Base-by-base conservation (phyloP, 2,329 filamentous ascomycete genomes). In the Paecilomyces formosus region DNA sequence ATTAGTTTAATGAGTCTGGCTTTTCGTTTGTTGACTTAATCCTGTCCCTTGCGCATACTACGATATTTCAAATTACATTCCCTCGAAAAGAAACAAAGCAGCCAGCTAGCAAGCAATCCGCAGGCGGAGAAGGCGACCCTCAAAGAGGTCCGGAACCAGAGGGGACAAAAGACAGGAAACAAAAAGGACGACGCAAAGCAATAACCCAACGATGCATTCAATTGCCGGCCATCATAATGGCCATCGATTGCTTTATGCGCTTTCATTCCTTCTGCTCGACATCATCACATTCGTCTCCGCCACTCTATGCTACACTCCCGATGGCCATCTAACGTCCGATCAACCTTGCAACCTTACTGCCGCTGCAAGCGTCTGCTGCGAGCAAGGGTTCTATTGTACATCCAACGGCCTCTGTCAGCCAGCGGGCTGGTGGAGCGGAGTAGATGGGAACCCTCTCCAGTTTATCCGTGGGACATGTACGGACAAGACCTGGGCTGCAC, bases 381-480 rank as follows among this genome's bases (percentile, higher is more conserved):
- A 53, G 3, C 53, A 58, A 26, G 57, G 53, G 13, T 58, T 58
- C 53, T 50, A 55, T 11, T 58, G 57, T 35, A 58, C 53, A 3
- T 58, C 53, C 3, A 58, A 55, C 15, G 26, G 31, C 9, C 53
- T 58, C 22, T 55, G 57, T 33, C 53, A 58, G 45, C 53, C 57
- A n/a, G 53, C 53, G 26, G 22, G 31, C 35, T 55, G 56, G 52
- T 58, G 57, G 53, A 24, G 39, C 39, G 53, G 57, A 15, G 30
- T 49, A 7, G n/a, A 21, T 21, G 57, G 57, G 18, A 55, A 55
- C 39, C 39, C 35, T 9, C 53, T 58, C 12, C 53, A 55, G 30
- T 55, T 58, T 35, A 55, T 58, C 35, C 55, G 53, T 35, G 57
- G 57, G 8, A 55, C 53, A 18, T 58, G 57, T 33, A 55, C 57